Evolutionary conservation across 148 eudicot species (phyloP).

Genomic region (Dysphania ambrosioides): DNA sequence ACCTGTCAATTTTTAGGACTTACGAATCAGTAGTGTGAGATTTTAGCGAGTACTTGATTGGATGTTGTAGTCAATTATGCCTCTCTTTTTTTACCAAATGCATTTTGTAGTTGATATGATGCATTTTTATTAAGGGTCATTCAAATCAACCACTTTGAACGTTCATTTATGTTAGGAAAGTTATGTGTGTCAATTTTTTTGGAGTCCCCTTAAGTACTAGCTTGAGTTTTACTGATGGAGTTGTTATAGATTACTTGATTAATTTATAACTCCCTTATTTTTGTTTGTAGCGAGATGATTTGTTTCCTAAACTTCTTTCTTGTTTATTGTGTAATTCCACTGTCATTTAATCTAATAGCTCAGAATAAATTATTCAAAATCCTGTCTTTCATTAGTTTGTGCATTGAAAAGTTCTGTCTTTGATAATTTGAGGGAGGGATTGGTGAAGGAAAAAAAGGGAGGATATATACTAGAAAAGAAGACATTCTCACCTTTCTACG

Average conservation of each 20-base stretch:
- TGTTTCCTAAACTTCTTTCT: background rate
- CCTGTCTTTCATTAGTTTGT: background rate
- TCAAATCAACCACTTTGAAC: background rate
- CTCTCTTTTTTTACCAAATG: background rate
- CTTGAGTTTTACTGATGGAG: conserved; percentile 6
- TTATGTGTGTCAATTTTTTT: background rate
- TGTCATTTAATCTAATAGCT: too few relatives aligned
- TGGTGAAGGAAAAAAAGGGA: background rate
- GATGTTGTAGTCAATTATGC: background rate
- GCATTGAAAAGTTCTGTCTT: background rate
- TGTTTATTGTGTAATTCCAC: background rate
- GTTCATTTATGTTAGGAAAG: background rate
- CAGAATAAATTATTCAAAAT: background rate
- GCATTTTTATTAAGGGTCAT: background rate
- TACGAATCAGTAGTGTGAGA: background rate
- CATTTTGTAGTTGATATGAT: background rate
- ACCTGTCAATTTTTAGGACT: background rate
- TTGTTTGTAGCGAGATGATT: background rate
- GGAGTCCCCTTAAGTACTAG: background rate
- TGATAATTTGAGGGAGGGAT: background rate
- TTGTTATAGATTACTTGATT: background rate
- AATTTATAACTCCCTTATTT: background rate
- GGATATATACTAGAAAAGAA: too few relatives aligned
- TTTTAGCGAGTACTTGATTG: background rate
- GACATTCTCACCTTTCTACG: background rate